Evolutionary conservation across 164 flowering plant genomes (phyloP).

Genomic region (Hamamelis virginiana): DNA sequence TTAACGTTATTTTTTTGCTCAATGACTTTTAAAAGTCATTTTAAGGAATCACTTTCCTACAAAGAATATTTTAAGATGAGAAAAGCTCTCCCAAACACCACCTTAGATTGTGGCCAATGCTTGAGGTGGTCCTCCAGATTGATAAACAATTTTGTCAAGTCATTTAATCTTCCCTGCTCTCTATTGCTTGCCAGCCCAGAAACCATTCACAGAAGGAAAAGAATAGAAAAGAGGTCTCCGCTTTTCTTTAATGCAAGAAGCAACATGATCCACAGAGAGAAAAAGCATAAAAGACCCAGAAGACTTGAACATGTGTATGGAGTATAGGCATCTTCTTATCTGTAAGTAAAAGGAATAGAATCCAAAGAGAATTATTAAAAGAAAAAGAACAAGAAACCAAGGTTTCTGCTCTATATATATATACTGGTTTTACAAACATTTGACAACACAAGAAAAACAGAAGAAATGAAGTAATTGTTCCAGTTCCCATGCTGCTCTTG

Average conservation of each 20-base stretch:
- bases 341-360: slow-evolving; percentile 17
- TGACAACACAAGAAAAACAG: not conserved
- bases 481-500: slow-evolving; percentile 47
- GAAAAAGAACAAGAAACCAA: not conserved
- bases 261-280: not conserved
- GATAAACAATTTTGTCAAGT: no score
- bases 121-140: no score
- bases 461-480: slow-evolving; percentile 36
- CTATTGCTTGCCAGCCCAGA: not conserved
- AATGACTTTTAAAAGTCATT: no score
- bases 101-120: no score
- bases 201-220: not conserved
- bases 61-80: no score
- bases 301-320: not conserved
- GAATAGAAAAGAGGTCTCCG: not conserved
- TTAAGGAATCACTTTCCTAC: no score
- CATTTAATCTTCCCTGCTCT: not conserved
- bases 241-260: no score
- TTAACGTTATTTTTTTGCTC: no score
- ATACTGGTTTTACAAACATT: slow-evolving; percentile 3
- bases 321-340: slow-evolving; percentile 24
- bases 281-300: slow-evolving; percentile 6
- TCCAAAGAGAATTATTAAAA: slow-evolving; percentile 5
- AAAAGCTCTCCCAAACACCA: no score
- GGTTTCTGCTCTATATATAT: slow-evolving; percentile 8